A percentile compares a stretch with the other conserved stretches of the same genome.
phyloP scores from a whole-genome alignment of 148 eudicot species.

The Vaccinium darrowii region DNA sequence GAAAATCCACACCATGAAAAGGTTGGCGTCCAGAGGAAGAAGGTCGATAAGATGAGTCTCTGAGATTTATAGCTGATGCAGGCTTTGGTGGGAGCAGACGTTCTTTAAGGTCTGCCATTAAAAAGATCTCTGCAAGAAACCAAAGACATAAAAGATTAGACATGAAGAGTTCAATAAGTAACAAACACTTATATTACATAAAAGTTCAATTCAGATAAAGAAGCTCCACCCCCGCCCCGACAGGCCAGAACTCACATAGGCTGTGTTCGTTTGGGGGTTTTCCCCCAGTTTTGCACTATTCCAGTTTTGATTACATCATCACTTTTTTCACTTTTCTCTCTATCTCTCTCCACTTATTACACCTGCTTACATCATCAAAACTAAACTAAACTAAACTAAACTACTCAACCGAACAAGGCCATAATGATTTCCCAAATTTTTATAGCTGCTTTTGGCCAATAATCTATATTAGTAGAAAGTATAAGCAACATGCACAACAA shows the following conservation, averaged over 20 bases:
- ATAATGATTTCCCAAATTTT: neutral
- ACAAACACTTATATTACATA: neutral
- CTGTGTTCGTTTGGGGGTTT: no score
- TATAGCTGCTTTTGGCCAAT: neutral
- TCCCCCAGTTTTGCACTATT: no score
- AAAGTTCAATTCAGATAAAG: neutral
- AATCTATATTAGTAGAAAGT: neutral
- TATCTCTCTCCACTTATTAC: no score
- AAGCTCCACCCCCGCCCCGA: neutral
- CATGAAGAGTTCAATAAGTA: neutral
- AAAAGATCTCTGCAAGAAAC: conserved; percentile 6
- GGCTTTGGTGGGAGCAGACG: conserved; percentile 75
- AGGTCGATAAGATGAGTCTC: conserved; percentile 60
- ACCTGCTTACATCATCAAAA: no score
- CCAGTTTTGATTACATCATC: no score
- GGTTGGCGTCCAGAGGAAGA: conserved; percentile 82
- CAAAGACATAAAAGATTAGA: neutral
- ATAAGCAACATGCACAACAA: neutral
- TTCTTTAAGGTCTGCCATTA: conserved; percentile 83
- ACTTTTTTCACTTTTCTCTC: no score
- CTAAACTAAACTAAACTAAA: no score
- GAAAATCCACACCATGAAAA: conserved; percentile 73
- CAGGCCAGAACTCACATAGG: neutral
- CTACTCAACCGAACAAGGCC: no score
- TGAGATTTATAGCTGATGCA: conserved; percentile 67